These are phyloP conservation scores for Cladochytrium tenue DNA, from an alignment of 371 early-diverging fungal genomes.

Conservation along the genomic window DNA sequence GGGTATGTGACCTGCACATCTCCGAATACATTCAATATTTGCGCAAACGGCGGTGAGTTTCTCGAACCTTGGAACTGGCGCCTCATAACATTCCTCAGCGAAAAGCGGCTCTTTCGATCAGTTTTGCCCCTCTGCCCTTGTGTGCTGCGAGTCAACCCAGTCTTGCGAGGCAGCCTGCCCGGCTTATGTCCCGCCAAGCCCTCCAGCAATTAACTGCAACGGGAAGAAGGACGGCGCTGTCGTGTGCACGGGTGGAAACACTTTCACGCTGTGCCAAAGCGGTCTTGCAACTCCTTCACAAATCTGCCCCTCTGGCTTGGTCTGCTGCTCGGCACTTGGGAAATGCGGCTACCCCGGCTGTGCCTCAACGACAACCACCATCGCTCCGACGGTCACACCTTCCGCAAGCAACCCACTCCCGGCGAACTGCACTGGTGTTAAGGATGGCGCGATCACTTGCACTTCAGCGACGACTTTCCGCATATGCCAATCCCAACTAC, in stretches of 20 bases:
- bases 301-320: constrained; percentile 6
- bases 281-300: constrained; percentile 6
- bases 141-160: constrained; percentile 22
- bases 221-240: constrained; percentile 11
- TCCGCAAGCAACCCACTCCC: background rate
- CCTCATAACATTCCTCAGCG: background rate
- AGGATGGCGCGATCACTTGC: constrained; percentile 8
- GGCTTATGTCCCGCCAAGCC: background rate
- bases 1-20: constrained; percentile 13
- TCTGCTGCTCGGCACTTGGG: constrained; percentile 11
- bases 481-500: background rate
- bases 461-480: background rate
- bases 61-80: background rate
- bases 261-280: constrained; percentile 10
- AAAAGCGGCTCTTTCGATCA: constrained; percentile 5
- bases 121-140: constrained; percentile 15
- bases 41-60: constrained; percentile 2
- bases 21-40: constrained; percentile 2
- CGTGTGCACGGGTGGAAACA: constrained; percentile 20
- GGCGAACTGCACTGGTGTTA: constrained; percentile 1
- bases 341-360: constrained; percentile 6
- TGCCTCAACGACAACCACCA: background rate
- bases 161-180: constrained; percentile 9
- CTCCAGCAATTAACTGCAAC: background rate
- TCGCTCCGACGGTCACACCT: background rate